Percentiles rank a stretch among this genome's conserved stretches.
phyloP scores from a whole-genome alignment of 2,329 filamentous ascomycete genomes.

The Diaporthe destruens region DNA sequence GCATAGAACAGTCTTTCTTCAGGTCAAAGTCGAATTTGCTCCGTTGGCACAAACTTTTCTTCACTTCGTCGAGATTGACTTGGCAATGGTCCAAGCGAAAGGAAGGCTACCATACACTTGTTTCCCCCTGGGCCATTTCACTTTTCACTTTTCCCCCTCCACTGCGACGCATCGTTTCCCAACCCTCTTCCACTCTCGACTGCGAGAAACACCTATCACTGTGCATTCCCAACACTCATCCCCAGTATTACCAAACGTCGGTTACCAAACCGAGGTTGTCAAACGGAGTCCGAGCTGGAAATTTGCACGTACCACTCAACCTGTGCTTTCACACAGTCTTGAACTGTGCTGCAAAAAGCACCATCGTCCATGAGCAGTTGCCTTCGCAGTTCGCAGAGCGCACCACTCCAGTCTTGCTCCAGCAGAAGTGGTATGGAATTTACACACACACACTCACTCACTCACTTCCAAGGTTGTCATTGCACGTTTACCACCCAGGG shows the following conservation, averaged over 20 bases:
- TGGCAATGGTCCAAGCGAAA: background rate
- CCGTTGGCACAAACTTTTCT: background rate
- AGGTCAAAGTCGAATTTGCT: background rate
- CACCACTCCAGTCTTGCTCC: too few species aligned
- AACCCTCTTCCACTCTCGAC: background rate
- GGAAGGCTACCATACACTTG: background rate
- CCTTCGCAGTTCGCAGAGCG: background rate
- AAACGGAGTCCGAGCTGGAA: too few species aligned
- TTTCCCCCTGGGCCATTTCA: background rate
- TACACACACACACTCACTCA: background rate
- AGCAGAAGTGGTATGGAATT: slow-evolving; percentile 18
- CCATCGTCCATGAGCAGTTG: background rate
- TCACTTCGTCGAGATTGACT: background rate
- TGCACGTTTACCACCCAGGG: background rate
- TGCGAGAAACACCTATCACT: background rate
- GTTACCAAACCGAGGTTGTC: background rate
- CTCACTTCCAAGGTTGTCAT: background rate
- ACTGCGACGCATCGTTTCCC: background rate
- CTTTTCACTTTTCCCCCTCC: background rate
- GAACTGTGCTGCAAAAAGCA: background rate
- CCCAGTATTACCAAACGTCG: background rate
- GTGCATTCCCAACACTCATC: background rate
- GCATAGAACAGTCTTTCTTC: background rate
- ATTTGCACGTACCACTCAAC: too few species aligned
- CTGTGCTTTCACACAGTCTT: background rate